These are phyloP conservation scores for Saccharomycopsis fodiens DNA, from an alignment of 805 yeast species.

Conservation along the genomic window DNA sequence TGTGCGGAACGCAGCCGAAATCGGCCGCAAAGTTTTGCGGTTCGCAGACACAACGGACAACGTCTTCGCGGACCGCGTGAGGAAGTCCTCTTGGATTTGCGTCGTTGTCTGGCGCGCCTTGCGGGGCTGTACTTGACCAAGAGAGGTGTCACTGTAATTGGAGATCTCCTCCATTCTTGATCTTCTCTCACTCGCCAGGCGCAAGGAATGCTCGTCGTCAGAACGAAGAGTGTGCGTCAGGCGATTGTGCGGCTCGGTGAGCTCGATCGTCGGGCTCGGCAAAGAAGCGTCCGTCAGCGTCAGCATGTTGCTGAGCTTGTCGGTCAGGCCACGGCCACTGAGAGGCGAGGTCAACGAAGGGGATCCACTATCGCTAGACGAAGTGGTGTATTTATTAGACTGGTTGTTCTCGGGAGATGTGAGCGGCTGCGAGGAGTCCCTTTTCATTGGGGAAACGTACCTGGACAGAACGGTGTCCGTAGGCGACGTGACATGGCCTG, in stretches of 20 bases:
- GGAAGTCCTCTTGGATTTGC: constrained; percentile 13
- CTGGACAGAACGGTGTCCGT: too few species aligned
- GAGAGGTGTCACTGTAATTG: constrained; percentile 1
- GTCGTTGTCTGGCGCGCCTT: constrained; percentile 12
- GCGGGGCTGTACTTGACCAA: constrained; percentile 1
- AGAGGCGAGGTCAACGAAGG: background rate
- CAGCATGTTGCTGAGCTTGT: background rate
- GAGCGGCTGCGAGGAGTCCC: too few species aligned
- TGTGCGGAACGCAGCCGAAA: constrained; percentile 18
- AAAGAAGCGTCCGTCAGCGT: constrained; percentile 2
- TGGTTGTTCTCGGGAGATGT: too few species aligned
- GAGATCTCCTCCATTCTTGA: background rate
- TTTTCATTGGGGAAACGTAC: too few species aligned
- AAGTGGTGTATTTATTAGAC: constrained; percentile 2
- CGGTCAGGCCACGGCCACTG: background rate
- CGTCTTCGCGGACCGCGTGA: constrained; percentile 17
- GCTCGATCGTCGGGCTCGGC: constrained; percentile 2
- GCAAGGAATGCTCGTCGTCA: background rate
- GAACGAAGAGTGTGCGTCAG: background rate
- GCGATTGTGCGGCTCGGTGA: background rate
- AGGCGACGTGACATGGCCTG: too few species aligned
- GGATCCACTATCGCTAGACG: constrained; percentile 1
- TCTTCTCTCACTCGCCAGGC: too few species aligned
- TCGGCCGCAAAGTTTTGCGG: constrained; percentile 15
- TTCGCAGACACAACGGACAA: constrained; percentile 13